phyloP scores from a whole-genome alignment of 768 basidiomycete species.

The Macrocybe gigantea region DNA sequence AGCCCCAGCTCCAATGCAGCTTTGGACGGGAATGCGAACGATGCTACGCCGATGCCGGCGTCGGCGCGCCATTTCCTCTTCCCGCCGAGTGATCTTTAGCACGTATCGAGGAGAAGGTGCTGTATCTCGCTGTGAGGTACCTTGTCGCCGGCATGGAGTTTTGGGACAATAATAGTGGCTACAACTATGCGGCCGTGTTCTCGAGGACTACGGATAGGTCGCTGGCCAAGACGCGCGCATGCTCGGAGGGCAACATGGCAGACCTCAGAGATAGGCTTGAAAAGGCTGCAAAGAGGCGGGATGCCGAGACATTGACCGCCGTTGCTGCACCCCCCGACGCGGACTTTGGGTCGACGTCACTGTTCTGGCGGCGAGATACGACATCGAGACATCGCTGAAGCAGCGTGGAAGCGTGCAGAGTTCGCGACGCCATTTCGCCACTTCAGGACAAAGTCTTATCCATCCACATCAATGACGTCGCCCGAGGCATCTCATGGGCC shows the following conservation, averaged over 20 bases:
- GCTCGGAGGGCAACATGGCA: constrained; percentile 40
- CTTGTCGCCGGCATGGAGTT: constrained; percentile 65
- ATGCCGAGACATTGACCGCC: constrained; percentile 13
- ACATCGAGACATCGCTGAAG: constrained; percentile 48
- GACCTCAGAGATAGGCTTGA: constrained; percentile 66
- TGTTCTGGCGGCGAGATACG: constrained; percentile 52
- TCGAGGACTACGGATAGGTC: constrained; percentile 18
- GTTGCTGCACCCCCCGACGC: constrained; percentile 12
- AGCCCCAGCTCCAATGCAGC: not conserved
- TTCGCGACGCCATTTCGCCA: constrained; percentile 17
- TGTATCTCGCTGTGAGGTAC: constrained; percentile 76
- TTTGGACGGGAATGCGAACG: constrained; percentile 5
- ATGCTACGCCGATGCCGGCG: constrained; percentile 18
- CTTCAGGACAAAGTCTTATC: constrained; percentile 43
- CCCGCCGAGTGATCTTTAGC: constrained; percentile 31
- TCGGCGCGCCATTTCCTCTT: constrained; percentile 28
- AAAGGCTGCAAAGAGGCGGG: constrained; percentile 42
- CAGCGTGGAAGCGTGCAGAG: constrained; percentile 34
- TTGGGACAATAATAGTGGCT: constrained; percentile 87
- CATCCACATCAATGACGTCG: constrained; percentile 23
- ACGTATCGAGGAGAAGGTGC: constrained; percentile 76
- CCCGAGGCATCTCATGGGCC: constrained; percentile 40
- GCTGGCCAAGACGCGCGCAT: no score
- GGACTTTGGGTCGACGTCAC: constrained; percentile 27
- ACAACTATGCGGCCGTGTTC: constrained; percentile 75